A percentile compares a stretch with the other conserved stretches of the same genome.
phyloP scores from a whole-genome alignment of 495 filamentous ascomycete genomes.

The Melanomma pulvis-pyrius region DNA sequence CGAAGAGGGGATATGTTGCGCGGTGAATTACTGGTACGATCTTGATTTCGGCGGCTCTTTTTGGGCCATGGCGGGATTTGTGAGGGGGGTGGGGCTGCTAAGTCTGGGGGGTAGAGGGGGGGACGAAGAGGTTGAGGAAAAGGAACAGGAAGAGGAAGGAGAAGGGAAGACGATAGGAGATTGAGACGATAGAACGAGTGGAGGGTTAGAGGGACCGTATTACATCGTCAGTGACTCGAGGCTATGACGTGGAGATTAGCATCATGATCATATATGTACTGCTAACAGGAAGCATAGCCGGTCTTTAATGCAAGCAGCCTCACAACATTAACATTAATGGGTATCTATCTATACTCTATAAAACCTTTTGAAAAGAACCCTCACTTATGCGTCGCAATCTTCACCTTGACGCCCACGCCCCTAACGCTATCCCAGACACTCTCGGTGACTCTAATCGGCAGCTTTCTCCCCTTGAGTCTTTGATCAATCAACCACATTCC shows the following conservation, averaged over 20 bases:
- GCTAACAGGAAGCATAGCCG: background rate
- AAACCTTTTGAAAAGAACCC: background rate
- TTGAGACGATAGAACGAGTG: background rate
- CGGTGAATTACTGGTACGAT: constrained; percentile 78
- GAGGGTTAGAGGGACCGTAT: too few relatives aligned
- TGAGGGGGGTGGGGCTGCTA: constrained; percentile 26
- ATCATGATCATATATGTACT: too few relatives aligned
- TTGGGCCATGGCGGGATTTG: constrained; percentile 34
- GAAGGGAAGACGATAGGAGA: background rate
- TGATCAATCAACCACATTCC: constrained; percentile 97
- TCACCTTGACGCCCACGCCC: constrained; percentile 54
- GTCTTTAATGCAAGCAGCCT: background rate
- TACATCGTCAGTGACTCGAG: too few relatives aligned
- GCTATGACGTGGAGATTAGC: too few relatives aligned
- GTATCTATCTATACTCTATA: background rate
- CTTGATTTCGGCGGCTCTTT: constrained; percentile 43
- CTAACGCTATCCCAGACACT: constrained; percentile 88
- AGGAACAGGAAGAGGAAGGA: background rate
- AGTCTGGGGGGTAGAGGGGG: constrained; percentile 1
- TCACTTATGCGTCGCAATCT: constrained; percentile 10
- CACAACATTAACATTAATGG: background rate
- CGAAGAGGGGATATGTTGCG: constrained; percentile 67
- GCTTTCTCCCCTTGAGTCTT: constrained; percentile 81
- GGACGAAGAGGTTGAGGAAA: background rate
- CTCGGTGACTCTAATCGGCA: constrained; percentile 74